Conservation (phyloP, 768 basidiomycete genomes). For the Rhizopogon vinicolor region DNA sequence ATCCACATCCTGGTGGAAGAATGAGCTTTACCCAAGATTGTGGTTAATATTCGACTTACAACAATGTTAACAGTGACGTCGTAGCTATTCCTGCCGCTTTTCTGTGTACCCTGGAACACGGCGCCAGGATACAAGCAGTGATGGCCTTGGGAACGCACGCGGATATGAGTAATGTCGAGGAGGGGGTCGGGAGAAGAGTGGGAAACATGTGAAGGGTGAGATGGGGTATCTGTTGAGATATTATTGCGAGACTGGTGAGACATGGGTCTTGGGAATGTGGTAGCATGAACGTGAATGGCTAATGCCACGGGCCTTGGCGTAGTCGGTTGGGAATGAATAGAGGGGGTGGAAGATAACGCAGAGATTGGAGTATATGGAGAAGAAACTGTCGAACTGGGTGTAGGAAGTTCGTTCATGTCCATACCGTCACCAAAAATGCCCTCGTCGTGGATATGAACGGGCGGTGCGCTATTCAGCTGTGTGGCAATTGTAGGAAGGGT, state of each 20-base stretch:
- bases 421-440: constrained; percentile 31
- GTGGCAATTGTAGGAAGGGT: neutral
- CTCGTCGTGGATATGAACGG: constrained; percentile 15
- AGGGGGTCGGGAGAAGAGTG: constrained; percentile 47
- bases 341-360: neutral
- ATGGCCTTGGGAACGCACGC: constrained; percentile 66
- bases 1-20: constrained; percentile 73
- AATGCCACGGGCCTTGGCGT: constrained; percentile 7
- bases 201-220: constrained; percentile 5
- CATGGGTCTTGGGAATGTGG: constrained; percentile 3
- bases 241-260: neutral
- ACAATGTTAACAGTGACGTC: constrained; percentile 91
- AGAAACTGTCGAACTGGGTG: neutral
- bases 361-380: neutral
- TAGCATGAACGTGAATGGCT: constrained; percentile 11
- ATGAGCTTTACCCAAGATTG: neutral
- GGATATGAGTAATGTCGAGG: constrained; percentile 71
- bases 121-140: constrained; percentile 87
- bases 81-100: constrained; percentile 90
- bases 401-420: constrained; percentile 22
- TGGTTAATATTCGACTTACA: constrained; percentile 45
- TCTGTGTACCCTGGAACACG: constrained; percentile 87
- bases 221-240: constrained; percentile 1
- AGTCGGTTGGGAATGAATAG: neutral
- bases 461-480: constrained; percentile 10